Evolutionary conservation across 192 early-diverging fungal species (phyloP).

Genomic region (Allomyces arbusculus): DNA sequence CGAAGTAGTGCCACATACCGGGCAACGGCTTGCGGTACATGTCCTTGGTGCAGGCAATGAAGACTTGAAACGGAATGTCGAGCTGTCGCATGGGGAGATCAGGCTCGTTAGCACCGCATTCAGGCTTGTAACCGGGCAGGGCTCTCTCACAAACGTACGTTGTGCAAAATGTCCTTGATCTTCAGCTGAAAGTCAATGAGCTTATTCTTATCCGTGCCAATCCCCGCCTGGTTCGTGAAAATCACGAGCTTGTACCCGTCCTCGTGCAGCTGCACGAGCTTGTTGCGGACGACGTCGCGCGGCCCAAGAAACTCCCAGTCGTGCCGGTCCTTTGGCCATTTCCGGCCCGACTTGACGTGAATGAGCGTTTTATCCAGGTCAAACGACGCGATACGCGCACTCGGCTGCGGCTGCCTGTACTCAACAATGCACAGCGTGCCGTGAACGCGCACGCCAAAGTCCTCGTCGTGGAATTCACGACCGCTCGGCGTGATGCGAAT

Average conservation of each 20-base stretch:
- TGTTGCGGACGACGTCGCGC: conserved; percentile 33
- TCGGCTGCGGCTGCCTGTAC: background rate
- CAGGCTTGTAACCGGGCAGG: background rate
- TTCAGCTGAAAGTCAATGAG: conserved; percentile 28
- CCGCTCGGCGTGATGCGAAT: too few relatives aligned
- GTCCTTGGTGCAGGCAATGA: conserved; percentile 50
- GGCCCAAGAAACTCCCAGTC: conserved; percentile 50
- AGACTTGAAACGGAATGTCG: conserved; percentile 40
- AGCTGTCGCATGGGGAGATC: conserved; percentile 7
- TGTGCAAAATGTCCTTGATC: conserved; percentile 11
- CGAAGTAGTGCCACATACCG: conserved; percentile 44
- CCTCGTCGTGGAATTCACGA: too few relatives aligned
- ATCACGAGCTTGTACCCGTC: conserved; percentile 47
- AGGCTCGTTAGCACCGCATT: conserved; percentile 1
- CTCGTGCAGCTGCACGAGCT: conserved; percentile 33
- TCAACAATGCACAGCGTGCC: background rate
- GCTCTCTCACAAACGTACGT: conserved; percentile 4
- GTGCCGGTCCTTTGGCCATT: conserved; percentile 37
- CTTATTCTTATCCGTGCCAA: conserved; percentile 13
- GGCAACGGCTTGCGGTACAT: conserved; percentile 49
- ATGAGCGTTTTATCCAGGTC: conserved; percentile 52
- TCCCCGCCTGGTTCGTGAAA: conserved; percentile 52
- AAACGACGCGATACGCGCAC: background rate
- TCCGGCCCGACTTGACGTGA: conserved; percentile 31
- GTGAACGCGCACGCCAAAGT: background rate